Evolutionary conservation across 768 basidiomycete genomes (phyloP), one percentile per base, ranked within the genome.

Genomic region (Lactarius sanguifluus): DNA sequence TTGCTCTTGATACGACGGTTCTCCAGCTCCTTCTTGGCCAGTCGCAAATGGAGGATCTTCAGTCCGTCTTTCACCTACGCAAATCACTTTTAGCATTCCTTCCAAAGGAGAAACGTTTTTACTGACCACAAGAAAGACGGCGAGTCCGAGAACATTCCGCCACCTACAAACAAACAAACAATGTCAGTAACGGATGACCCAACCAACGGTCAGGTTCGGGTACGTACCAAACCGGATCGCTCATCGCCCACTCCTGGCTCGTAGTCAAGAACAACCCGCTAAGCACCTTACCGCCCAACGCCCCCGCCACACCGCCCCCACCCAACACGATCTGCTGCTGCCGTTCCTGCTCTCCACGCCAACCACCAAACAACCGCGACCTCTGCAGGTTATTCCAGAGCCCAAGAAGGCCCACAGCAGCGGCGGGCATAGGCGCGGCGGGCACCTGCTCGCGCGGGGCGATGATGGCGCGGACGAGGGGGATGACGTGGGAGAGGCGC

Each of bases 21-120:
- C 72, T 89, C 85, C 6, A 91, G 78, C 72, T 92, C 91, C 20
- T 85, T 86, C 72, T 89, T 89, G 7, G 85, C 81, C 5, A 92
- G 81, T 77, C 84, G 89, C 7, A 90, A 79, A 71, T 92, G 87
- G 5, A 88, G 75, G 0, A 92, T 79, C 45, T 88, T 82, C 1
- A 90, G 52, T 59, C 85, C 86, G 65, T 92, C 91, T 73, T 87
- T 89, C 9, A 81, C 83, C 89, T 90, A 55, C 43, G 36, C 8
- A 45, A 52, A 47, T 2, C 13, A n/a, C 8, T 20, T 16, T 61
- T 23, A 57, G 16, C 7, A 2, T 40, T 40, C 62, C 20, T 54
- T 38, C 23, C 9, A 32, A 59, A 50, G 41, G 18, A 38, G 6
- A 10, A 56, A 23, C 10, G 16, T 10, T 16, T 47, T 18, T 6